Base-by-base conservation (phyloP, 2,329 filamentous ascomycete genomes). In the Leptographium procerum region DNA sequence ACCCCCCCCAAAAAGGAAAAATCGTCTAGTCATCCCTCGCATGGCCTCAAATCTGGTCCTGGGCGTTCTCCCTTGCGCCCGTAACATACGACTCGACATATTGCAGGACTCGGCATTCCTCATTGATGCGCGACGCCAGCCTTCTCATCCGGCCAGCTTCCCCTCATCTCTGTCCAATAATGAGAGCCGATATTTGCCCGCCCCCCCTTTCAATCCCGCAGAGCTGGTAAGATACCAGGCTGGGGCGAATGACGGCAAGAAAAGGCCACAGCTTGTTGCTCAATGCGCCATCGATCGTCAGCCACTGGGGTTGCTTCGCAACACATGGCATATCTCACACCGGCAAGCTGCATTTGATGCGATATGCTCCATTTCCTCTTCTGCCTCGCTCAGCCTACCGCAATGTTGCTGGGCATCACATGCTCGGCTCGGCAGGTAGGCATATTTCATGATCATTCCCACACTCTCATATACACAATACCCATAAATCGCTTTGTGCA, bases 241-340 rank as follows among this genome's bases (percentile, higher is more conserved):
- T 43, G n/a, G n/a, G n/a, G n/a, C n/a, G n/a, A n/a, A n/a, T n/a
- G n/a, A n/a, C n/a, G n/a, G n/a, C n/a, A n/a, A n/a, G n/a, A n/a
- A n/a, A n/a, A n/a, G n/a, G n/a, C n/a, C n/a, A n/a, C n/a, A n/a
- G n/a, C n/a, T n/a, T n/a, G 40, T 28, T 48, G 24, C 26, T 45
- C 36, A 28, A 43, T 56, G 54, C 43, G 54, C 50, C 43, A 56
- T 56, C 36, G 54, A 56, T 56, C 40, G 34, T 43, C 24, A 45
- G 10, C 40, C 19, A 43, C 19, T 13, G 36, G 19, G 4, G 16
- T 19, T 40, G 36, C 14, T 16, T 16, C 36, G 14, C 19, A 40
- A 40, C 4, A 40, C 36, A 7, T 6, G 40, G n/a, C 40, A 40
- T 16, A 22, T 43, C n/a, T 19, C 40, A 43, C 40, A 19, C 13